Conservation (phyloP, 2,329 filamentous ascomycete genomes). For the Fusarium nisikadoi region DNA sequence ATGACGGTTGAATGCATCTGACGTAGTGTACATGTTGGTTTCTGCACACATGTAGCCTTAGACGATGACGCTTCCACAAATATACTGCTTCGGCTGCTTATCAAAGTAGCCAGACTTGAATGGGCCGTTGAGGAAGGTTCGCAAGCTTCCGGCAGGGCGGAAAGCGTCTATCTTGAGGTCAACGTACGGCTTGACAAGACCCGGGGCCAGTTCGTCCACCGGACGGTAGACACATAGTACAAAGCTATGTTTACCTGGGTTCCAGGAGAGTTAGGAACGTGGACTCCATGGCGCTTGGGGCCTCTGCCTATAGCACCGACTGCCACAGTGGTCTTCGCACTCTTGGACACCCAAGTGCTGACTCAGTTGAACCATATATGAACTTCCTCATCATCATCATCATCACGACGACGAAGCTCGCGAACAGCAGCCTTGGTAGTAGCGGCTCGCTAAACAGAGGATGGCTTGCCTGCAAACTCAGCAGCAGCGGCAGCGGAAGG, state of each 20-base stretch:
- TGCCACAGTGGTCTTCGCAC: neutral
- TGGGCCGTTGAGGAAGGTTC: neutral
- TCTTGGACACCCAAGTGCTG: neutral
- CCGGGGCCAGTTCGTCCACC: neutral
- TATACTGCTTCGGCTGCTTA: neutral
- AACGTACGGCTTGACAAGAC: neutral
- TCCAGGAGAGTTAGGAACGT: neutral
- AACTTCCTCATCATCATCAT: neutral
- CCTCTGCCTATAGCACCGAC: neutral
- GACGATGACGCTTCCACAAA: neutral
- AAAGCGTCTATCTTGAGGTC: neutral
- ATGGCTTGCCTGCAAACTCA: neutral
- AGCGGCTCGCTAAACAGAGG: neutral
- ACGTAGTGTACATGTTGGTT: neutral
- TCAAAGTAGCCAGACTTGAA: neutral
- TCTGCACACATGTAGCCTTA: neutral
- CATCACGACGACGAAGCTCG: neutral
- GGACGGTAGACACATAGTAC: neutral
- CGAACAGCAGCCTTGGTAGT: neutral
- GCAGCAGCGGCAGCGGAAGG: neutral
- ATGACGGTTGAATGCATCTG: neutral
- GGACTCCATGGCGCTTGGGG: neutral
- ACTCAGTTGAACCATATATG: neutral
- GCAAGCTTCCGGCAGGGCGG: neutral
- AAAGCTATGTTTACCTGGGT: neutral